Evolutionary conservation across 1,139 yeast genomes (phyloP).

Genomic region (Yamadazyma diospyri): DNA sequence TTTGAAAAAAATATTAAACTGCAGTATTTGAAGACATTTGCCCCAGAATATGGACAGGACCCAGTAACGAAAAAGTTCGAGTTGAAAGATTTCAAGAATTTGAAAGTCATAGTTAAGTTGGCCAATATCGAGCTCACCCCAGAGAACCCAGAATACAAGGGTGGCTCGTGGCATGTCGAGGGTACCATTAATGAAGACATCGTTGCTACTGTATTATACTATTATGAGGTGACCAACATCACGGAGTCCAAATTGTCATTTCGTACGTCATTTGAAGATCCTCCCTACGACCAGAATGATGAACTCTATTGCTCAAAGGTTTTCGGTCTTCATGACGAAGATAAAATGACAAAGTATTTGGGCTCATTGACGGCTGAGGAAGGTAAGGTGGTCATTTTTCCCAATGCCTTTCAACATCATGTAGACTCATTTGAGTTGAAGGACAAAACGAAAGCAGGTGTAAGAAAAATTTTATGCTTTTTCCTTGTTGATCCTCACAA

Average conservation of each 20-base stretch:
- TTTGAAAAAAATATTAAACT: slow-evolving; percentile 10
- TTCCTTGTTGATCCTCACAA: slow-evolving; percentile 39
- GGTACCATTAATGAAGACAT: slow-evolving; percentile 43
- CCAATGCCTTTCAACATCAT: slow-evolving; percentile 38
- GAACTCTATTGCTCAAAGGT: slow-evolving; percentile 19
- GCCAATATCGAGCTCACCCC: slow-evolving; percentile 44
- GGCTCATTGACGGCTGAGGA: slow-evolving; percentile 27
- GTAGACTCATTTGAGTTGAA: slow-evolving; percentile 36
- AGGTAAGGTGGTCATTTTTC: slow-evolving; percentile 33
- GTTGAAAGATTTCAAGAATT: slow-evolving; percentile 16
- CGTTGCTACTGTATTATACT: slow-evolving; percentile 40
- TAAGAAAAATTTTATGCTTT: slow-evolving; percentile 39
- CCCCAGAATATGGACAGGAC: slow-evolving; percentile 15
- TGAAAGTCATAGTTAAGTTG: slow-evolving; percentile 39
- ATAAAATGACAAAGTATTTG: slow-evolving; percentile 17
- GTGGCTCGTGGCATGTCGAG: slow-evolving; percentile 48
- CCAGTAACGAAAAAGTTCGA: slow-evolving; percentile 20
- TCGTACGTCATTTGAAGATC: slow-evolving; percentile 30
- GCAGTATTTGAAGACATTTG: slow-evolving; percentile 15
- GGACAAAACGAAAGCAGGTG: slow-evolving; percentile 35
- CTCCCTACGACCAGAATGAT: slow-evolving; percentile 37
- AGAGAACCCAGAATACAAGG: slow-evolving; percentile 34
- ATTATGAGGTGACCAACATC: slow-evolving; percentile 41
- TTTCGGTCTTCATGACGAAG: slow-evolving; percentile 30
- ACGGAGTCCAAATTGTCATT: slow-evolving; percentile 33